A percentile compares a stretch with the other conserved stretches of the same genome.
phyloP scores from a whole-genome alignment of 2,329 filamentous ascomycete genomes.

The Cercospora zeina region DNA sequence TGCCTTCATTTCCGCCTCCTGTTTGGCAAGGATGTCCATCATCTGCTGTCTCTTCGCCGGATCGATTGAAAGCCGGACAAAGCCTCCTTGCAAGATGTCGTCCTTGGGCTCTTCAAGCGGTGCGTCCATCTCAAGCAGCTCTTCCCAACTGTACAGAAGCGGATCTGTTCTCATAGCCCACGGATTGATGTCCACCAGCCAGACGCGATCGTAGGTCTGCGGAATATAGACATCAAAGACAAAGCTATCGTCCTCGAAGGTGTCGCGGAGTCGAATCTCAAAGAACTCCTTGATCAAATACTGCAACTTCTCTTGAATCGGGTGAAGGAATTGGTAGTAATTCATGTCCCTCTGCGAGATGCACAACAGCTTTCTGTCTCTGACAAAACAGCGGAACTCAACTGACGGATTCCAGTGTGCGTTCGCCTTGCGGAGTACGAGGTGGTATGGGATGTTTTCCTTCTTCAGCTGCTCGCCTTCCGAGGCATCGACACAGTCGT shows the following conservation, averaged over 20 bases:
- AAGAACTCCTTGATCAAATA: conserved; percentile 76
- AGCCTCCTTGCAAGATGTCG: conserved; percentile 23
- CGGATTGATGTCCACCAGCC: conserved; percentile 91
- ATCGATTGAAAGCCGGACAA: conserved; percentile 32
- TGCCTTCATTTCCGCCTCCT: conserved; percentile 13
- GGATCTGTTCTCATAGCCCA: conserved; percentile 90
- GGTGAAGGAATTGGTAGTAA: conserved; percentile 78
- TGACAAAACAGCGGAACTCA: conserved; percentile 95
- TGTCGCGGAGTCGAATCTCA: conserved; percentile 67
- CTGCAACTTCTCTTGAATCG: conserved; percentile 65
- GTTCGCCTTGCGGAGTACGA: conserved; percentile 86
- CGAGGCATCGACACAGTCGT: conserved; percentile 59
- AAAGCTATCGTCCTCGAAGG: conserved; percentile 81
- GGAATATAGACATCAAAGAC: conserved; percentile 93
- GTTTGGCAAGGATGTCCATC: conserved; percentile 12
- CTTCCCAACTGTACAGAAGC: conserved; percentile 84
- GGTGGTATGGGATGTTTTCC: conserved; percentile 65
- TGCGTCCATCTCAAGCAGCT: conserved; percentile 73
- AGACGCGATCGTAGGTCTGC: conserved; percentile 69
- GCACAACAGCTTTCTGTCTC: conserved; percentile 74
- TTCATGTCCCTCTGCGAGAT: conserved; percentile 89
- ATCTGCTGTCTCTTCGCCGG: conserved; percentile 21
- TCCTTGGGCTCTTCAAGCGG: conserved; percentile 41
- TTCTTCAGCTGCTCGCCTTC: conserved; percentile 36
- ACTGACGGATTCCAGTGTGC: conserved; percentile 77